phyloP scores from a whole-genome alignment of 1,139 yeast genomes.

The Candida tetrigidarum region DNA sequence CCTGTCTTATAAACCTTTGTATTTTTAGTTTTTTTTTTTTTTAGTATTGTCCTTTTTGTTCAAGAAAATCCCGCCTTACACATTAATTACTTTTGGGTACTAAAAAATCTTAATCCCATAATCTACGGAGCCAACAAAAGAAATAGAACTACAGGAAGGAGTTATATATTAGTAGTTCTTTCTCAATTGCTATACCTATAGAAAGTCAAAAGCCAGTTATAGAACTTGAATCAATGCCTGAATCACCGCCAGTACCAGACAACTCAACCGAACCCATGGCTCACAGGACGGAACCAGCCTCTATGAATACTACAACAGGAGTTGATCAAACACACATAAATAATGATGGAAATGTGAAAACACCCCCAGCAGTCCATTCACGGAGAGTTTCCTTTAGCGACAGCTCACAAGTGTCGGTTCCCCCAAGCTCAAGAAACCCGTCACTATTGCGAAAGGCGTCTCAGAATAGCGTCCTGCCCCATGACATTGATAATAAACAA shows the following conservation, averaged over 20 bases:
- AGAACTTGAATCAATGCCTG: neutral
- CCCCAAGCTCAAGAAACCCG: neutral
- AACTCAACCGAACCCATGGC: neutral
- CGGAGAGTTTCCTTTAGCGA: constrained; percentile 1
- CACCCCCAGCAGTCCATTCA: neutral
- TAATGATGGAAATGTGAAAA: neutral
- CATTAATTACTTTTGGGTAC: neutral
- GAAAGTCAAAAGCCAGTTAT: neutral
- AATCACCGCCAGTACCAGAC: neutral
- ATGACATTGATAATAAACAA: neutral
- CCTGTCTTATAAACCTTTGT: no score
- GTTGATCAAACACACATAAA: neutral
- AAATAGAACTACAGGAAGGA: constrained; percentile 4
- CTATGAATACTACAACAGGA: neutral
- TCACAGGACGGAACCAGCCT: neutral
- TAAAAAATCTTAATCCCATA: constrained; percentile 2
- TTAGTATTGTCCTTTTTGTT: neutral
- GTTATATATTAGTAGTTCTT: neutral
- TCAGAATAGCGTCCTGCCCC: neutral
- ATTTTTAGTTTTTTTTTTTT: neutral
- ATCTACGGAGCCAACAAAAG: constrained; percentile 8
- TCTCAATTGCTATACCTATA: neutral
- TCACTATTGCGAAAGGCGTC: constrained; percentile 4
- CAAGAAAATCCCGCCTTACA: constrained; percentile 1
- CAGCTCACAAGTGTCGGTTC: neutral